Evolutionary conservation across 1,284 basidiomycete species (phyloP).

Genomic region (Apiotrichum porosum): DNA sequence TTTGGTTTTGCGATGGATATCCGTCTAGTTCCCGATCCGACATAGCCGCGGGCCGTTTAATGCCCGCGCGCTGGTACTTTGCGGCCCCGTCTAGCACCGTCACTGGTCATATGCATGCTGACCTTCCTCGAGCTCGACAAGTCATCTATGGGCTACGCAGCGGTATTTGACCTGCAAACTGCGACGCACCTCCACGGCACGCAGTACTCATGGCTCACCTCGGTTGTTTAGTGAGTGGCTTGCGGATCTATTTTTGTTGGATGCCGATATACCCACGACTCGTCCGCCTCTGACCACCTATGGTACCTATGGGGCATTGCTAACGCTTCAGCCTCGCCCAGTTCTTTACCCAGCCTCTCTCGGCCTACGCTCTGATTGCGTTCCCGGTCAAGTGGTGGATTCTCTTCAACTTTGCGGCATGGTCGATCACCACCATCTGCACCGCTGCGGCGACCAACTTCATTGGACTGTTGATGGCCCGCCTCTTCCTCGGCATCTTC

Average conservation of each 20-base stretch:
- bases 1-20: too few species aligned
- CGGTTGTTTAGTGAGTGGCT: conserved; percentile 18
- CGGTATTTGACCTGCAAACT: conserved; percentile 31
- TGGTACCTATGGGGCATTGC: neutral
- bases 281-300: too few species aligned
- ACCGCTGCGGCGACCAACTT: conserved; percentile 37
- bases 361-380: conserved; percentile 22
- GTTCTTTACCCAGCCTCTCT: conserved; percentile 22
- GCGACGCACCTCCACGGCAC: conserved; percentile 17
- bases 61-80: too few species aligned
- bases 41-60: too few species aligned
- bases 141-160: conserved; percentile 40
- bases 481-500: conserved; percentile 31
- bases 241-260: too few species aligned
- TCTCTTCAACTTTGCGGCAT: conserved; percentile 8
- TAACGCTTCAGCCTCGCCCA: conserved; percentile 10
- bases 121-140: conserved; percentile 35
- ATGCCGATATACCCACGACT: too few species aligned
- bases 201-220: conserved; percentile 25
- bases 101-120: too few species aligned
- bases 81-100: too few species aligned
- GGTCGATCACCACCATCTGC: conserved; percentile 35
- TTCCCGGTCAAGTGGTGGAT: conserved; percentile 23
- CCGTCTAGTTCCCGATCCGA: too few species aligned
- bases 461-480: conserved; percentile 33